Evolutionary conservation across 805 yeast genomes (phyloP).

Genomic region (Pichia rugopelliculosa): DNA sequence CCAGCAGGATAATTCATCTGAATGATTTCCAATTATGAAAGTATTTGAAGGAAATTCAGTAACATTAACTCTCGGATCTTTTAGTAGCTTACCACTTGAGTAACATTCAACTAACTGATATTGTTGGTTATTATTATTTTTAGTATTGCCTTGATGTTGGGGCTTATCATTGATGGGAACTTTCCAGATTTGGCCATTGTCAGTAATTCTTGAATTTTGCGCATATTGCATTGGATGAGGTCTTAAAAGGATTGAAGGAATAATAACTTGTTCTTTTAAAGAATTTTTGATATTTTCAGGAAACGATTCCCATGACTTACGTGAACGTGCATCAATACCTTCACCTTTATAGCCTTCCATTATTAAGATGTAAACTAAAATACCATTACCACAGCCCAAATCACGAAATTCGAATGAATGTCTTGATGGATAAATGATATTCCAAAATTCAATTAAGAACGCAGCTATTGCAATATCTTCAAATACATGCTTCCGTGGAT

Average conservation of each 20-base stretch:
- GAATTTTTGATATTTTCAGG: slow-evolving; percentile 54
- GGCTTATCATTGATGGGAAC: slow-evolving; percentile 33
- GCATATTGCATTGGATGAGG: slow-evolving; percentile 59
- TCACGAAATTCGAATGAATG: slow-evolving; percentile 67
- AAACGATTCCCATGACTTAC: slow-evolving; percentile 81
- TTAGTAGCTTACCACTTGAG: slow-evolving; percentile 44
- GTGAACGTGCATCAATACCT: slow-evolving; percentile 83
- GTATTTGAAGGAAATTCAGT: slow-evolving; percentile 65
- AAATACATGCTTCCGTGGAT: slow-evolving; percentile 91
- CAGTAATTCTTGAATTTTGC: slow-evolving; percentile 45
- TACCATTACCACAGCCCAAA: slow-evolving; percentile 93
- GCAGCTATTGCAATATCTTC: slow-evolving; percentile 96
- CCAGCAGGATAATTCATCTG: slow-evolving; percentile 95
- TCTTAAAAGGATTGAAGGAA: slow-evolving; percentile 67
- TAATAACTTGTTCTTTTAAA: slow-evolving; percentile 68
- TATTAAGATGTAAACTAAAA: slow-evolving; percentile 64
- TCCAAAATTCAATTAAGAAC: slow-evolving; percentile 84
- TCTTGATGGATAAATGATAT: slow-evolving; percentile 33
- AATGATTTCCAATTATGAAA: slow-evolving; percentile 87
- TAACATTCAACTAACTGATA: slow-evolving; percentile 47
- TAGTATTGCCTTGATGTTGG: slow-evolving; percentile 18
- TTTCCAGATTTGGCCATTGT: slow-evolving; percentile 56
- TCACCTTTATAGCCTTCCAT: slow-evolving; percentile 76
- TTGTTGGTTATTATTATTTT: slow-evolving; percentile 11
- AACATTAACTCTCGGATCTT: slow-evolving; percentile 49